phyloP scores from a whole-genome alignment of 179 eudicot species.

The Spinacia oleracea region DNA sequence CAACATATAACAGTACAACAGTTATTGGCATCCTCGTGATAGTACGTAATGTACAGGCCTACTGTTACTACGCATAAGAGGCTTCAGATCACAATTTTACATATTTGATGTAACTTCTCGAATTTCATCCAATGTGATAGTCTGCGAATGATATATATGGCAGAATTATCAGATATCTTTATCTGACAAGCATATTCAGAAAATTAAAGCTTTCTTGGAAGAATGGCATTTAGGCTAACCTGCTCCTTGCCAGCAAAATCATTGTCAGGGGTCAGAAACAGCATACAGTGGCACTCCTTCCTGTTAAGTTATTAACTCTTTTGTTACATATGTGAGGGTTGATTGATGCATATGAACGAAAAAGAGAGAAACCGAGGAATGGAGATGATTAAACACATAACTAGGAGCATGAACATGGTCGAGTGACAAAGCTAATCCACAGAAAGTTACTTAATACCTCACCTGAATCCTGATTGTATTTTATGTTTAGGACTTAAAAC shows the following conservation, averaged over 20 bases:
- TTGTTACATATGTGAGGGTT: neutral
- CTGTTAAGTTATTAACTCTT: constrained; percentile 36
- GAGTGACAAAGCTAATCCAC: neutral
- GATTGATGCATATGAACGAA: neutral
- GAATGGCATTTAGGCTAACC: constrained; percentile 37
- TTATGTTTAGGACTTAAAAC: too few species aligned
- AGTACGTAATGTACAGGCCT: constrained; percentile 35
- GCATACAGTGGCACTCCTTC: constrained; percentile 99
- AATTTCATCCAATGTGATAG: constrained; percentile 74
- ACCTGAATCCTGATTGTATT: neutral
- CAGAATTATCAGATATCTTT: neutral
- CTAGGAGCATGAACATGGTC: neutral
- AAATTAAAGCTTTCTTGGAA: neutral
- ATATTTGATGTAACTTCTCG: constrained; percentile 67
- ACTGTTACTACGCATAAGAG: constrained; percentile 11
- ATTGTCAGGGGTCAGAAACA: constrained; percentile 91
- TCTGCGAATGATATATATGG: constrained; percentile 43
- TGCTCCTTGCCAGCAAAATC: constrained; percentile 95
- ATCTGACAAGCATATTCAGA: neutral
- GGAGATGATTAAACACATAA: neutral
- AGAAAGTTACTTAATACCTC: neutral
- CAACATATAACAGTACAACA: constrained; percentile 20
- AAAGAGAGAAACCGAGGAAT: neutral
- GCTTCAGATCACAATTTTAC: constrained; percentile 30
- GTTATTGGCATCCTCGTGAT: constrained; percentile 16